Conservation (phyloP, 371 early-diverging fungal genomes). For the Lichtheimia corymbifera region DNA sequence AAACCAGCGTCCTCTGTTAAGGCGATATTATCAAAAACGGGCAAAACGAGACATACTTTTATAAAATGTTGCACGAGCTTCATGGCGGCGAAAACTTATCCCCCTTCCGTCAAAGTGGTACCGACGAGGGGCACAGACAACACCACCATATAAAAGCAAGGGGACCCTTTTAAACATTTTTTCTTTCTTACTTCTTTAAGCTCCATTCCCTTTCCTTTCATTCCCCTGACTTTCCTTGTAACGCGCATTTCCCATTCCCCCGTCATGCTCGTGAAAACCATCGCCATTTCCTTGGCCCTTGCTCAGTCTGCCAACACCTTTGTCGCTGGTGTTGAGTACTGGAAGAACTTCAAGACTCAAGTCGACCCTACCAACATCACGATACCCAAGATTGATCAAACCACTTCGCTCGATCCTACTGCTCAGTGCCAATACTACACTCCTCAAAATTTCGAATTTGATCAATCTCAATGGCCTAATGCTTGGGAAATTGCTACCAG, state of each 20-base stretch:
- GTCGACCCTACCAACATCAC: conserved; percentile 31
- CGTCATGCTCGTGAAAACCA: conserved; percentile 28
- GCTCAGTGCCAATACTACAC: conserved; percentile 23
- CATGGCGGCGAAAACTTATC: conserved; percentile 3
- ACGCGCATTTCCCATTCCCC: background rate
- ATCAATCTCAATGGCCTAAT: conserved; percentile 25
- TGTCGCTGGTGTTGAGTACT: conserved; percentile 16
- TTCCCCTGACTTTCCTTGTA: conserved; percentile 2
- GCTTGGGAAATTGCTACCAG: conserved; percentile 31
- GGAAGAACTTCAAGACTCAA: conserved; percentile 17
- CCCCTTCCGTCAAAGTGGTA: background rate
- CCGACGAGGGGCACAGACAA: background rate
- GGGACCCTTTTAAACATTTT: background rate
- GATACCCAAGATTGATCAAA: conserved; percentile 43
- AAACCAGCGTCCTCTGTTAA: conserved; percentile 1
- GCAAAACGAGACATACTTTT: background rate
- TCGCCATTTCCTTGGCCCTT: conserved; percentile 26
- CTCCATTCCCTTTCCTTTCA: conserved; percentile 1
- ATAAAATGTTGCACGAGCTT: conserved; percentile 11
- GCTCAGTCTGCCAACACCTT: conserved; percentile 13
- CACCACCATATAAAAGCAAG: background rate
- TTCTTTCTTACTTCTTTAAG: background rate
- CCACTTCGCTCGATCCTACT: conserved; percentile 24
- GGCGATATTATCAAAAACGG: conserved; percentile 7
- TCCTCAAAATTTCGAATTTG: conserved; percentile 18